phyloP scores from a whole-genome alignment of 2,329 filamentous ascomycete genomes.

The Colletotrichum agaves region DNA sequence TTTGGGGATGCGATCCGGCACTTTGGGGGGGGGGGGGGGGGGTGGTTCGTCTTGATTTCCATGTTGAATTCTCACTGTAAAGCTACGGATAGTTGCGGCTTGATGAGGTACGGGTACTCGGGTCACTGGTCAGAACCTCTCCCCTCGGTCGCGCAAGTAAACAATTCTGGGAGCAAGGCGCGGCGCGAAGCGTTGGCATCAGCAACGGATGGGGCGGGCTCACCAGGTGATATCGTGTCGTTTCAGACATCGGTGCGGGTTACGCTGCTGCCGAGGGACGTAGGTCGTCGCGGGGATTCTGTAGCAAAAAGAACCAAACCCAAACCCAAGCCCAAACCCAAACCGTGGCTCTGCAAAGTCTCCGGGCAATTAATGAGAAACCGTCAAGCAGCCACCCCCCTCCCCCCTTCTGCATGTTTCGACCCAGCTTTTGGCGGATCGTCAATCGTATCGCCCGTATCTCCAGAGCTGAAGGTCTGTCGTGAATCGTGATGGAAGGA shows the following conservation, averaged over 20 bases:
- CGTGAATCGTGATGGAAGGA: background rate
- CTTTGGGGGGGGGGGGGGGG: too few relatives aligned
- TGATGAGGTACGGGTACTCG: background rate
- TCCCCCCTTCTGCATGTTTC: slow-evolving; percentile 11
- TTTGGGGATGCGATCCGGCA: background rate
- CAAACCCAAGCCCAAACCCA: too few relatives aligned
- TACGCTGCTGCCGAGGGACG: background rate
- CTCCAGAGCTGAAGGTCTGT: background rate
- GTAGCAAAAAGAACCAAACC: background rate
- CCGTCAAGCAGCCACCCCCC: background rate
- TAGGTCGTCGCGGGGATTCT: background rate
- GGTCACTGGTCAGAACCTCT: slow-evolving; percentile 9
- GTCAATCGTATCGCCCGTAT: slow-evolving; percentile 13
- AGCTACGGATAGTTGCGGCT: background rate
- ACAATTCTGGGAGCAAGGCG: slow-evolving; percentile 11
- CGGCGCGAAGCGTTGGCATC: background rate
- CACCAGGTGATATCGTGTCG: slow-evolving; percentile 36
- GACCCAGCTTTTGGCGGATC: slow-evolving; percentile 8
- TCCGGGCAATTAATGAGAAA: slow-evolving; percentile 16
- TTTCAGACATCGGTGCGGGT: slow-evolving; percentile 33
- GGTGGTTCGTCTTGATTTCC: background rate
- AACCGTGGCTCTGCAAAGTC: background rate
- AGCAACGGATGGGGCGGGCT: slow-evolving; percentile 14
- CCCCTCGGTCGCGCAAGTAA: slow-evolving; percentile 4
- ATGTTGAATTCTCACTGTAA: slow-evolving; percentile 1